Percentiles rank a stretch among this genome's conserved stretches.
phyloP scores from a whole-genome alignment of 2,329 filamentous ascomycete genomes.

The Aspergillus amoenus region DNA sequence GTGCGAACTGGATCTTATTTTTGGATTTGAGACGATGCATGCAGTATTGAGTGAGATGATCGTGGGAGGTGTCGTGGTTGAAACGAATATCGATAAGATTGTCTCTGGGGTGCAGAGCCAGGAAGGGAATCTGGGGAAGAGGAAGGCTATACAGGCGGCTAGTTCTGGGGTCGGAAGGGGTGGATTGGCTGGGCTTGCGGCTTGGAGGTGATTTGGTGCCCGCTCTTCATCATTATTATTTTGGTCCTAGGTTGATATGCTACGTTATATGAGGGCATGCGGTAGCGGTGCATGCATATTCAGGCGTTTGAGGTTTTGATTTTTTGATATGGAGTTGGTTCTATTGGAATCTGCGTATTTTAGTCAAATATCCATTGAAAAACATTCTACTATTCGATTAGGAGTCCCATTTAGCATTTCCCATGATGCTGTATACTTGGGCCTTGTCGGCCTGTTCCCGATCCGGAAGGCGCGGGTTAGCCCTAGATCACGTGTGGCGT shows the following conservation, averaged over 20 bases:
- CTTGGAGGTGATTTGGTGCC: conserved; percentile 34
- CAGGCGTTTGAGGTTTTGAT: not conserved
- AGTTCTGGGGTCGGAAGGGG: conserved; percentile 38
- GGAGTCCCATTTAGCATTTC: not conserved
- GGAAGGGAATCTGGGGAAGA: conserved; percentile 44
- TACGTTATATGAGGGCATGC: not conserved
- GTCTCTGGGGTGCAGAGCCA: conserved; percentile 73
- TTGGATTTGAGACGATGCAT: conserved; percentile 97
- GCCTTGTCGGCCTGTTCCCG: not conserved
- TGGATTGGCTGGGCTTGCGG: conserved; percentile 39
- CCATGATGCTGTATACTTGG: not conserved
- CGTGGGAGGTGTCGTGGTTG: conserved; percentile 89
- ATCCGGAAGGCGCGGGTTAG: conserved; percentile 15
- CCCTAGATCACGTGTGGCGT: conserved; percentile 18
- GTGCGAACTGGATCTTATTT: conserved; percentile 96
- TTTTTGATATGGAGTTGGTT: not conserved
- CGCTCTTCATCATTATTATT: not conserved
- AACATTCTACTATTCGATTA: not conserved
- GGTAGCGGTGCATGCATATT: not conserved
- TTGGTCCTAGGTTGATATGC: not conserved
- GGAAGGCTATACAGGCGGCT: conserved; percentile 44
- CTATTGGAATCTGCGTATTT: not conserved
- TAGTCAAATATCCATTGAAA: not conserved
- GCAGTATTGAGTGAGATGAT: conserved; percentile 91
- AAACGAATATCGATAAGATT: conserved; percentile 85